Evolutionary conservation across 208 protist species (phyloP), one percentile per base, ranked within the genome.

Genomic region (Trichomonas vaginalis): DNA sequence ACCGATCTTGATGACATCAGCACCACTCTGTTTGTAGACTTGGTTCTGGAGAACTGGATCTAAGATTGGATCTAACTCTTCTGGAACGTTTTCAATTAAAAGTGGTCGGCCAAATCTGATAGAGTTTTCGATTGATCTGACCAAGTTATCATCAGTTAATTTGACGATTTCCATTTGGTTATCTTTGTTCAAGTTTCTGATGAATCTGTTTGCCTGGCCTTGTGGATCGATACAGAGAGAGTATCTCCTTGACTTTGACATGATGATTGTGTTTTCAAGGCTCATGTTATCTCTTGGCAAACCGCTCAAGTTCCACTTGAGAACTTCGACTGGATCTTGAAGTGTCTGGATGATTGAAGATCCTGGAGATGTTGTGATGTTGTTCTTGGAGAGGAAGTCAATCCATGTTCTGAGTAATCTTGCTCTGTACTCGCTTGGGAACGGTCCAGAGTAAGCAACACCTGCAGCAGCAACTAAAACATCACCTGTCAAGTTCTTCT

Each of bases 221-320:
- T 99, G 98, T 12, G 99, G 99, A 96, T 99, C 99, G 96, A 99
- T 99, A 97, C 99, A 98, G 27, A 99, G 98, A 95, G 99, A 98
- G 98, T 99, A 99, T 40, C 98, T 97, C 14, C 98, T 97, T 32
- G 98, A 97, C 48, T 98, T 97, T 35, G 97, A 97, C 83, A 99
- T 97, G 80, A 99, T 98, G 96, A 99, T 98, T 56, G 97, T 99
- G 96, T 99, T 99, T 97, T 99, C 98, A 27, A 99, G 97, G 2
- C 98, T 99, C 70, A 99, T 97, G 23, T 96, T 96, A 97, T 99
- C 99, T 92, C 97, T 97, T 27, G 99, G 99, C 48, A 99, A 97
- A 23, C 98, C 98, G 96, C 98, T 97, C 56, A 99, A 96, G 86
- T 97, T 97, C 98, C 98, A 99, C 90, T 98, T 96, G 46, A 98